phyloP scores from a whole-genome alignment of 768 basidiomycete species.

The Trametes sanguinea region DNA sequence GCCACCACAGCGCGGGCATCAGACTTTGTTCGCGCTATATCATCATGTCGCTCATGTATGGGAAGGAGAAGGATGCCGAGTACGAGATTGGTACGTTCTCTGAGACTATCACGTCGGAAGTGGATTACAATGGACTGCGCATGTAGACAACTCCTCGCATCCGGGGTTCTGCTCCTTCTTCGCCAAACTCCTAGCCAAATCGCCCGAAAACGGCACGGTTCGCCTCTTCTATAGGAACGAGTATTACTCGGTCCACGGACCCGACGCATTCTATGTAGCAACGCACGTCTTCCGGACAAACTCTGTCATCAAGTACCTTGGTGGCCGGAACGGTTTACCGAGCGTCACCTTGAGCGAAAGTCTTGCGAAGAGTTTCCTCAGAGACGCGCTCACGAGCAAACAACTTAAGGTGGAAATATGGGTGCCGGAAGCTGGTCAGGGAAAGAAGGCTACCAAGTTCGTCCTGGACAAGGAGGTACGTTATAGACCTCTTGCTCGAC shows the following conservation, averaged over 20 bases:
- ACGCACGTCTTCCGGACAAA: constrained; percentile 83
- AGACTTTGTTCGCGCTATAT: not conserved
- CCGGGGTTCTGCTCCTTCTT: constrained; percentile 80
- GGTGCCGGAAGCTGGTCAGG: constrained; percentile 68
- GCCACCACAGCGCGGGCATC: not conserved
- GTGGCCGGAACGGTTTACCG: constrained; percentile 64
- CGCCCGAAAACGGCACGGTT: constrained; percentile 76
- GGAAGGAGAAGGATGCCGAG: constrained; percentile 59
- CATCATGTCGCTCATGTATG: constrained; percentile 62
- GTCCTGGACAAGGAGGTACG: constrained; percentile 77
- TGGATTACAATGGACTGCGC: not conserved
- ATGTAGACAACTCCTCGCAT: constrained; percentile 62
- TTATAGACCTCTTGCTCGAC: not conserved
- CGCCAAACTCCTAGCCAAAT: constrained; percentile 58
- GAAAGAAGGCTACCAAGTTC: constrained; percentile 77
- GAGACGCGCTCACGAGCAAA: constrained; percentile 87
- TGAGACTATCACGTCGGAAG: not conserved
- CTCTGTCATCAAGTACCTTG: constrained; percentile 91
- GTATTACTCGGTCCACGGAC: constrained; percentile 87
- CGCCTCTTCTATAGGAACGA: constrained; percentile 85
- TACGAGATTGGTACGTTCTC: constrained; percentile 31
- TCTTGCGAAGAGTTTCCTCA: constrained; percentile 77
- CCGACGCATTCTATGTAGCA: constrained; percentile 88
- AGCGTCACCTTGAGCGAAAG: constrained; percentile 76
- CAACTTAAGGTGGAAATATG: constrained; percentile 95